Evolutionary conservation across 2,329 filamentous ascomycete species (phyloP), one percentile per base, ranked within the genome.

Genomic region (Didymella exigua): DNA sequence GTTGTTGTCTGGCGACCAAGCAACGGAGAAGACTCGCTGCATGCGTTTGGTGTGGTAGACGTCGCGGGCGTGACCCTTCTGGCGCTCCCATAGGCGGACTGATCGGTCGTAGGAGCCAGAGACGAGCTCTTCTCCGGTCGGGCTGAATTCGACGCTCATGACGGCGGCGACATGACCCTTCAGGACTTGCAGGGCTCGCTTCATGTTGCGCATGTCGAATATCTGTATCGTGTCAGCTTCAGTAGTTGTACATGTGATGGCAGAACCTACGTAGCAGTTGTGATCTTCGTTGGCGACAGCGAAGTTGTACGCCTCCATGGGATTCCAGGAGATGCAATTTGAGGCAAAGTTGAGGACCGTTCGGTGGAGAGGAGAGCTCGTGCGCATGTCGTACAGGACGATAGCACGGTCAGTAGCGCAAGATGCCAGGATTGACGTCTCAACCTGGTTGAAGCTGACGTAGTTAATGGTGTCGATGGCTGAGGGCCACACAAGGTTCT

Each of bases 21-120:
- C 86, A 42, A 87, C 87, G 9, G 89, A 88, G 79, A 96, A 96
- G 51, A 97, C 92, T 65, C 93, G 86, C 79, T 98, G 93, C 93
- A 97, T 97, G 60, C 95, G 87, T 78, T 97, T 96, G 16, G 95
- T 98, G 79, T 98, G 93, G 77, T 98, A 99, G 43, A 97, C 87
- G 71, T 99, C 95, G 65, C 93, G 84, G 13, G 90, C 93, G 76
- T 95, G 91, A 21, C 93, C 93, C 58, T 88, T 81, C 61, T 88
- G 85, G 52, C 90, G 84, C 72, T 86, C 86, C 90, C 92, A 98
- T 44, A 98, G 79, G 45, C 95, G 86, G 47, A 99, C 82, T 4
- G 91, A 96, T 58, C 92, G 87, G 71, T 96, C 91, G 77, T 95
- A 96, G 0, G 89, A 92, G 5, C 91, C 95, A 13, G 89, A 91